Base-by-base conservation (phyloP, 352 stramenopile genomes). In the Thalassiosira oceanica region DNA sequence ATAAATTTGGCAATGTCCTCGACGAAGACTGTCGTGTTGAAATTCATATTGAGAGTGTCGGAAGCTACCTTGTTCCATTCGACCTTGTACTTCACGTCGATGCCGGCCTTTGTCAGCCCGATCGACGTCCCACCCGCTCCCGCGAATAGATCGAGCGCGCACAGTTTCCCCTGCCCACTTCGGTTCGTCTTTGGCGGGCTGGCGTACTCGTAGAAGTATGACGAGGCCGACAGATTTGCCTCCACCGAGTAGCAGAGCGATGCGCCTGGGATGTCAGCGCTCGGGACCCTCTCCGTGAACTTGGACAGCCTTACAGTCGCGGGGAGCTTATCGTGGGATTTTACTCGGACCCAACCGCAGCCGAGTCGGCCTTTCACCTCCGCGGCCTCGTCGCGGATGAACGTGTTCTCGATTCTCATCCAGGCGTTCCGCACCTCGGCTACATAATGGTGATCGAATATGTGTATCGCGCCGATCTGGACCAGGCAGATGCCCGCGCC, bases 121-220 rank as follows among this genome's bases (percentile, higher is more conserved):
- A 63, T 42, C 2, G 28, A 55, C 68, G 74, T 80, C 8, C 74
- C 74, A 4, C 74, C 74, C 35, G 41, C 44, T 10, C 74, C 74
- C 21, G 60, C 68, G 63, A 80, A 83, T 20, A 80, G 27, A 21
- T 83, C 74, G 16, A 80, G 36, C 2, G 41, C 49, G 20, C 26
- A 50, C 8, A 49, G 64, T 18, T 18, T 15, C 8, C 36, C 29
- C n/a, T 55, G 2, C 3, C 41, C 28, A 16, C 15, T 6, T 26
- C 10, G 16, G 20, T 16, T 10, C 8, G 37, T 13, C 31, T 8
- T 13, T n/a, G 31, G 37, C 37, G 15, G 11, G 24, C 16, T 36
- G 13, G 28, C 13, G 11, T 16, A 7, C n/a, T 29, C 42, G 46
- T 26, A 5, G 43, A 54, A 33, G 31, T 35, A n/a, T 15, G 42